These are phyloP conservation scores for Chlorella ohadii DNA, from an alignment of 139 green algal genomes.

Conservation along the genomic window DNA sequence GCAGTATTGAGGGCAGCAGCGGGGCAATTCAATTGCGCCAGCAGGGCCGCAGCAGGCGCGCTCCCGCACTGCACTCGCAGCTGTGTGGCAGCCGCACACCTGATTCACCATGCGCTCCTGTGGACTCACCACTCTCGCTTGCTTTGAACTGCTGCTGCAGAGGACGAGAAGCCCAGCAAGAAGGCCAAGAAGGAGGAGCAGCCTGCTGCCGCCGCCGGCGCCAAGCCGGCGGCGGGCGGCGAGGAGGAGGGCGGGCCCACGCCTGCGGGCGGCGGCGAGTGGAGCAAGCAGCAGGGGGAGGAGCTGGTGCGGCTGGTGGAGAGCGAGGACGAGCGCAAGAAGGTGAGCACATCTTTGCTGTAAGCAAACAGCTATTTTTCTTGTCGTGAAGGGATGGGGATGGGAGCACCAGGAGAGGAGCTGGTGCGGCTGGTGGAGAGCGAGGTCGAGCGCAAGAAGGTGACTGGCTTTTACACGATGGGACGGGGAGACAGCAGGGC, in stretches of 20 bases:
- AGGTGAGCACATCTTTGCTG: not conserved
- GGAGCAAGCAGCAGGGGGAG: constrained; percentile 27
- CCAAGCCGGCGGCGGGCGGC: not conserved
- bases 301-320: constrained; percentile 47
- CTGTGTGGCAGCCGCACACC: too few relatives aligned
- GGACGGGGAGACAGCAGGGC: too few relatives aligned
- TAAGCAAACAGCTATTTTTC: too few relatives aligned
- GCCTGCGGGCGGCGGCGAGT: not conserved
- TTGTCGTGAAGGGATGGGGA: too few relatives aligned
- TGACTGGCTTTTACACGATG: too few relatives aligned
- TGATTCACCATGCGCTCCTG: too few relatives aligned
- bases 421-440: constrained; percentile 44
- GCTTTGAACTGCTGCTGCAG: too few relatives aligned
- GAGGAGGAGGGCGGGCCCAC: not conserved
- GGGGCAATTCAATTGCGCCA: too few relatives aligned
- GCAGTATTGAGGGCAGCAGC: too few relatives aligned
- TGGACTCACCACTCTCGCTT: not conserved
- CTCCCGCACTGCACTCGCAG: too few relatives aligned
- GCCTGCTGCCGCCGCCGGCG: not conserved
- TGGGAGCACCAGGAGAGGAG: constrained; percentile 19
- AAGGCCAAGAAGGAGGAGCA: constrained; percentile 27
- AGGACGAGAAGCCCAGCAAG: constrained; percentile 27
- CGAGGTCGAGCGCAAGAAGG: constrained; percentile 36
- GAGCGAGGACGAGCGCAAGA: constrained; percentile 34
- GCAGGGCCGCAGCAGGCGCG: too few relatives aligned